Evolutionary conservation across 2,329 filamentous ascomycete genomes (phyloP), one percentile per base, ranked within the genome.

Genomic region (Fusarium newnesense): DNA sequence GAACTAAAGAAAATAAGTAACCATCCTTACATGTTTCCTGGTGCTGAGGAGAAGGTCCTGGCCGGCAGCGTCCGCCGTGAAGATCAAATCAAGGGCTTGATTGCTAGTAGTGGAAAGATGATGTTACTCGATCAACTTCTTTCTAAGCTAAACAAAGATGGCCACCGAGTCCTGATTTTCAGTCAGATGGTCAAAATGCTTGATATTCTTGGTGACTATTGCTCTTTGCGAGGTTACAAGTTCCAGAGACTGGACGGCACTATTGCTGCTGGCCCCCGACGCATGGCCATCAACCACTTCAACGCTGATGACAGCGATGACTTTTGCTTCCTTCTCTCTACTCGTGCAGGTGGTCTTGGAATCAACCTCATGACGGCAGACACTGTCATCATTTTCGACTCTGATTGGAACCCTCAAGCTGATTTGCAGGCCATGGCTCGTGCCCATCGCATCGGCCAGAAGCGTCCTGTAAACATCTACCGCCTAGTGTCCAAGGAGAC

Each of bases 171-270:
- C 18, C 85, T 99, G 72, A 98, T 99, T 74, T 99, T 99, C 86
- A 98, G 96, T 81, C 96, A 99, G 81, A 99, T 99, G 96, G 97
- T 99, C 40, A 97, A 94, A 80, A 98, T 99, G 93, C 89, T 99
- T 28, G 95, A 99, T 79, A 96, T 99, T 60, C 87, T 99, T 4
- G 94, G 94, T 50, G 96, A 99, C 78, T 99, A 99, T 80, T 90
- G 98, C 74, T 93, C 94, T 58, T 89, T 96, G 60, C 93, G 96
- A 71, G 95, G 95, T n/a, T 97, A 98, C 82, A 92, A 96, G 67
- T 98, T 96, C 79, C 97, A 99, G 80, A 90, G 96, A 24, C 89
- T 99, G 12, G 96, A 99, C 80, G 96, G 96, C 75, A 99, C 96
- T 5, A 97, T 99, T 75, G 92, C 94, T 39, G 93, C 96, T 18